Percentiles rank a stretch among this genome's conserved stretches.
These are phyloP conservation scores for Streptanthus diversifolius DNA, from an alignment of 345 rosid species.

Conservation along the genomic window DNA sequence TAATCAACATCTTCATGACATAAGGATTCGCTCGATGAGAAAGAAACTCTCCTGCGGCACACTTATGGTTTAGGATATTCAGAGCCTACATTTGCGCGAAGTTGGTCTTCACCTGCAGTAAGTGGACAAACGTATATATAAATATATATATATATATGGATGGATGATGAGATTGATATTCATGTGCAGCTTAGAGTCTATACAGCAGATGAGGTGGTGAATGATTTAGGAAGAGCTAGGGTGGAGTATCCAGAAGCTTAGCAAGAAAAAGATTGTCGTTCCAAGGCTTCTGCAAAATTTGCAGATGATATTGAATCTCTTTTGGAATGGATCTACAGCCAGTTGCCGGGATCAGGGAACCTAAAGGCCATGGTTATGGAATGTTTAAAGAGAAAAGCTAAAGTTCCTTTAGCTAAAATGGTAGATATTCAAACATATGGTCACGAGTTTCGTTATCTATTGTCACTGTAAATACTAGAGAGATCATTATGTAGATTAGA, in stretches of 20 bases:
- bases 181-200: constrained; percentile 71
- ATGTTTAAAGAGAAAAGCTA: constrained; percentile 55
- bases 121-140: constrained; percentile 27
- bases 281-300: constrained; percentile 81
- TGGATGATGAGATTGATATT: not conserved
- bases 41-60: constrained; percentile 68
- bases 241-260: constrained; percentile 78
- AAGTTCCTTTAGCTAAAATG: constrained; percentile 43
- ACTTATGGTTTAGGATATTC: constrained; percentile 87
- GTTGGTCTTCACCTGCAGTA: constrained; percentile 94
- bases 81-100: constrained; percentile 90
- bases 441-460: constrained; percentile 68
- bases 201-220: constrained; percentile 61
- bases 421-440: constrained; percentile 74
- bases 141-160: not conserved
- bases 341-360: constrained; percentile 60
- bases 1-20: constrained; percentile 18
- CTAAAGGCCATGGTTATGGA: constrained; percentile 69
- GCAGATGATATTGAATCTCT: constrained; percentile 80
- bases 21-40: constrained; percentile 64
- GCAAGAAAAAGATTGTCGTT: constrained; percentile 72
- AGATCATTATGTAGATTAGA: not conserved
- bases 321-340: constrained; percentile 87
- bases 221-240: constrained; percentile 69
- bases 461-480: constrained; percentile 40